These are phyloP conservation scores for Lepiota venenata DNA, from an alignment of 768 basidiomycete species.

Conservation along the genomic window DNA sequence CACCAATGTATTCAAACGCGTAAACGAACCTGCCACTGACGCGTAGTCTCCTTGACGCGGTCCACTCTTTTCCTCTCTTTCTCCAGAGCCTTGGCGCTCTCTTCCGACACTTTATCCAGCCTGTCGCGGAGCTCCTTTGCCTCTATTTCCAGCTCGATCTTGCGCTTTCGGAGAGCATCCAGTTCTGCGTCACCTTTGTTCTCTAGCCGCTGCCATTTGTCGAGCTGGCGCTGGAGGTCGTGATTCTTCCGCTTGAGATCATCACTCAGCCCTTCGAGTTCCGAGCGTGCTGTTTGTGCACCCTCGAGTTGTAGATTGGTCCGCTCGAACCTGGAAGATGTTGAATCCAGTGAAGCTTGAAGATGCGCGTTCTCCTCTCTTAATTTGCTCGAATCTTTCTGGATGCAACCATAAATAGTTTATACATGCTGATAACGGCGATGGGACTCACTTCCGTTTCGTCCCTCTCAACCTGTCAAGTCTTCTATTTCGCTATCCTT, in stretches of 20 bases:
- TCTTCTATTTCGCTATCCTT: conserved; percentile 37
- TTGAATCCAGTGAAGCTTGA: conserved; percentile 41
- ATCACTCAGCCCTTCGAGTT: conserved; percentile 53
- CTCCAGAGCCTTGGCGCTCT: conserved; percentile 30
- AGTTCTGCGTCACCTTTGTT: conserved; percentile 58
- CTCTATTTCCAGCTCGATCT: conserved; percentile 53
- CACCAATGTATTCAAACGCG: not conserved
- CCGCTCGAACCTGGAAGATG: conserved; percentile 53
- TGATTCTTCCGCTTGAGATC: conserved; percentile 54
- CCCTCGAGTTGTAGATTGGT: conserved; percentile 56
- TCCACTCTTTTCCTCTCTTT: conserved; percentile 40
- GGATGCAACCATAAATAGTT: conserved; percentile 4
- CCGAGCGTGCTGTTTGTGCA: conserved; percentile 45
- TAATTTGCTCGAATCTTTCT: conserved; percentile 37
- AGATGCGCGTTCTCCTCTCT: conserved; percentile 50
- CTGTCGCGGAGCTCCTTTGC: conserved; percentile 43
- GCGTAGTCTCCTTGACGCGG: conserved; percentile 37
- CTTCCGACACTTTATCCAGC: conserved; percentile 31
- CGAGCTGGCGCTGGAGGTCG: conserved; percentile 60
- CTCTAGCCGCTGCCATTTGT: conserved; percentile 68
- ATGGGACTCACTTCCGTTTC: conserved; percentile 39
- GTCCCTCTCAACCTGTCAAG: conserved; percentile 40
- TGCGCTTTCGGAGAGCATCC: conserved; percentile 50
- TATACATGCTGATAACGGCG: not conserved
- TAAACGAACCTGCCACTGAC: conserved; percentile 44